A percentile compares a stretch with the other conserved stretches of the same genome.
phyloP scores from a whole-genome alignment of 2,329 filamentous ascomycete species.

The Hypoxylon sp. region DNA sequence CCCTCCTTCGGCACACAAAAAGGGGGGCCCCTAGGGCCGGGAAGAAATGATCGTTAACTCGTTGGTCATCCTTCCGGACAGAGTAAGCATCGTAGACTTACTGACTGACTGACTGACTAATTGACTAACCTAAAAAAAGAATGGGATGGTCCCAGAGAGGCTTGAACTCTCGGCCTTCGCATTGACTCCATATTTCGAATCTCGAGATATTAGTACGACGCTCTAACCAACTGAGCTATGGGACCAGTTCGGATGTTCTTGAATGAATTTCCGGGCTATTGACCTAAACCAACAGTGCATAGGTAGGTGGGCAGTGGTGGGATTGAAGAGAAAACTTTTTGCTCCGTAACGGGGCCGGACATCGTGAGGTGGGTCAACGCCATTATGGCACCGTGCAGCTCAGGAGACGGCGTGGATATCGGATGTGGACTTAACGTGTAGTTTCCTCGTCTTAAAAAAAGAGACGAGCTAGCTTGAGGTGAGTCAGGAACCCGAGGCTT shows the following conservation, averaged over 20 bases:
- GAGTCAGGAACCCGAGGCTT: neutral
- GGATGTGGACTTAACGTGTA: no score
- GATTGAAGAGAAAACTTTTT: constrained; percentile 3
- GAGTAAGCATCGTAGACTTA: no score
- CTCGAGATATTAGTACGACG: constrained; percentile 25
- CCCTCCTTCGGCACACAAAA: no score
- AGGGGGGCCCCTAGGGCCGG: no score
- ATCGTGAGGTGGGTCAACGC: constrained; percentile 4
- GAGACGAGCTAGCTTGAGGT: no score
- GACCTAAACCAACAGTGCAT: neutral
- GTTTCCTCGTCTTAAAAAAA: no score
- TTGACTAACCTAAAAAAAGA: constrained; percentile 15
- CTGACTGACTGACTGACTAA: no score
- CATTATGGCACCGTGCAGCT: constrained; percentile 2
- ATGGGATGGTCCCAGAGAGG: constrained; percentile 22
- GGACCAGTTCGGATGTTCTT: constrained; percentile 5
- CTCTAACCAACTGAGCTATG: constrained; percentile 34
- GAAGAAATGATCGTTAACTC: no score
- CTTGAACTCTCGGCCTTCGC: constrained; percentile 30
- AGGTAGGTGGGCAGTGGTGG: neutral
- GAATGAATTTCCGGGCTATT: neutral
- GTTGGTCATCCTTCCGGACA: no score
- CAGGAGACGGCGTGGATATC: neutral
- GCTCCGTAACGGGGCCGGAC: neutral
- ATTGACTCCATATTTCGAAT: constrained; percentile 7